Percentiles rank a stretch among this genome's conserved stretches.
These are phyloP conservation scores for Leccinum griseonigrum DNA, from an alignment of 1,284 basidiomycete genomes.

Conservation along the genomic window DNA sequence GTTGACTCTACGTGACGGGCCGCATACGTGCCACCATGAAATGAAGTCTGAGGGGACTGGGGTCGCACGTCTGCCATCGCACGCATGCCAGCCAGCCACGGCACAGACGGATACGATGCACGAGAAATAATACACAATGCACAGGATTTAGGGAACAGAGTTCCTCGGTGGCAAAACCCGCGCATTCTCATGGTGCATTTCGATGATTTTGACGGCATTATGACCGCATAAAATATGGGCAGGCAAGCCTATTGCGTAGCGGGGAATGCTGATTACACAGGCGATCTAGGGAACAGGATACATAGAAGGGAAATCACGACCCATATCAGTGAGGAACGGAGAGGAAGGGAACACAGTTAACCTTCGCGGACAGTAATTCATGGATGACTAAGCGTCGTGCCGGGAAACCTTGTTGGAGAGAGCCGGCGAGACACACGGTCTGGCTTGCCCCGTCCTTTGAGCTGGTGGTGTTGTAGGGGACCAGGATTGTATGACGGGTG, in stretches of 20 bases:
- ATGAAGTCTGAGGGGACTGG: not conserved
- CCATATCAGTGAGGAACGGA: not conserved
- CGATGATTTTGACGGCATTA: not conserved
- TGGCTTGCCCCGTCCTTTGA: not conserved
- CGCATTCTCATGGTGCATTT: not conserved
- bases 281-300: not conserved
- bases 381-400: slow-evolving; percentile 29
- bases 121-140: not conserved
- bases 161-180: not conserved
- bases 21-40: not conserved
- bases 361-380: slow-evolving; percentile 30
- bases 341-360: not conserved
- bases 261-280: not conserved
- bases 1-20: not conserved
- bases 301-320: not conserved
- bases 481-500: not conserved
- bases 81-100: not conserved
- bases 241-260: not conserved
- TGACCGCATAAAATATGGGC: not conserved
- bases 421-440: not conserved
- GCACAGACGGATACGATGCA: not conserved
- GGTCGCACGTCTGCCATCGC: not conserved
- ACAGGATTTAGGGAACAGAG: not conserved
- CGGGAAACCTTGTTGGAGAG: slow-evolving; percentile 26
- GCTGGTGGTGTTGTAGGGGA: not conserved